phyloP scores from a whole-genome alignment of 2,329 filamentous ascomycete genomes.

The Ascochyta viciae-villosae region DNA sequence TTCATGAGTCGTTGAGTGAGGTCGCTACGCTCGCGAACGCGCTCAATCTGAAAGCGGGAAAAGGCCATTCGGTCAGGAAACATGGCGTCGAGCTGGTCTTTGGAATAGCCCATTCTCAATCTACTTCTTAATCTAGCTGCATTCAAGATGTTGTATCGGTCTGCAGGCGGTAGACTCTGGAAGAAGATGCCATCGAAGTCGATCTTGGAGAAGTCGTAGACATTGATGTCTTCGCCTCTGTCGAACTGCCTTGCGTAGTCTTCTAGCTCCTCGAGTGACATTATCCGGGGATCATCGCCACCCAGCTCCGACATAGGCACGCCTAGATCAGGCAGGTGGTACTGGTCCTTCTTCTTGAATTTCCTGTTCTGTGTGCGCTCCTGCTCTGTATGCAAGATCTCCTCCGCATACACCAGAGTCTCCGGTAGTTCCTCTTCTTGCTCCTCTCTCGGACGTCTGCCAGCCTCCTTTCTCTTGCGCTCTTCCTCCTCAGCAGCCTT shows the following conservation, averaged over 20 bases:
- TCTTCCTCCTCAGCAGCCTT: slow-evolving; percentile 85
- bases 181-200: slow-evolving; percentile 98
- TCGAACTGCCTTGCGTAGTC: slow-evolving; percentile 94
- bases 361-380: slow-evolving; percentile 77
- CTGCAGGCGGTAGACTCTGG: slow-evolving; percentile 83
- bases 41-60: slow-evolving; percentile 93
- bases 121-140: slow-evolving; percentile 87
- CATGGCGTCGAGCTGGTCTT: slow-evolving; percentile 95
- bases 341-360: slow-evolving; percentile 92
- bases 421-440: slow-evolving; percentile 76
- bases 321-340: slow-evolving; percentile 89
- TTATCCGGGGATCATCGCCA: slow-evolving; percentile 90
- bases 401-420: slow-evolving; percentile 87
- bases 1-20: slow-evolving; percentile 95
- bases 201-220: slow-evolving; percentile 97
- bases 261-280: slow-evolving; percentile 93
- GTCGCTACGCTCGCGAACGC: slow-evolving; percentile 90
- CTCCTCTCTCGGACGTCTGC: slow-evolving; percentile 50
- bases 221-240: slow-evolving; percentile 82
- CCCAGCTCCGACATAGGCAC: slow-evolving; percentile 84
- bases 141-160: slow-evolving; percentile 97
- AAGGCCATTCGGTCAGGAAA: slow-evolving; percentile 98
- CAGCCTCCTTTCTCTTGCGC: slow-evolving; percentile 64
- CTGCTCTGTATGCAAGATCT: slow-evolving; percentile 78
- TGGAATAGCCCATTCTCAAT: slow-evolving; percentile 92